Evolutionary conservation across 257 asterid species (phyloP).

Genomic region (Scutellaria galericulata): DNA sequence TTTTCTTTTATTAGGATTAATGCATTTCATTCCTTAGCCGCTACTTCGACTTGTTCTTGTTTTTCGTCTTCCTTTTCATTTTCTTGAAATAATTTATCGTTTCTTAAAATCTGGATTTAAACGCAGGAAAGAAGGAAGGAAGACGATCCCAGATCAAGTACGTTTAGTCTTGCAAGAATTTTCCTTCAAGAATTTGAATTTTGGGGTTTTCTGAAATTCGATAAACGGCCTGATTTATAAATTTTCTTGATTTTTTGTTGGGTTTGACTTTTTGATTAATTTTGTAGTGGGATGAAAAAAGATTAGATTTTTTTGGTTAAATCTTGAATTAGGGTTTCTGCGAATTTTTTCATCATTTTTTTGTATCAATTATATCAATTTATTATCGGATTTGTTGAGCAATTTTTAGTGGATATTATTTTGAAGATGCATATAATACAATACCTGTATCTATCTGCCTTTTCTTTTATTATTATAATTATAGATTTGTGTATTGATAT

Average conservation of each 20-base stretch:
- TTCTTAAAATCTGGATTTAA: conserved; percentile 32
- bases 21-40: conserved; percentile 48
- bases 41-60: conserved; percentile 38
- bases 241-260: conserved; percentile 29
- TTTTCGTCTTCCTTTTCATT: conserved; percentile 38
- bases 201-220: conserved; percentile 8
- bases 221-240: background rate
- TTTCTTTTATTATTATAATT: background rate
- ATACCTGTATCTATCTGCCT: background rate
- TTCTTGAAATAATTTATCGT: conserved; percentile 33
- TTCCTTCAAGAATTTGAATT: background rate
- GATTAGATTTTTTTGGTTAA: conserved; percentile 17
- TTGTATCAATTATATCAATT: background rate
- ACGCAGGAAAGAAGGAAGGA: conserved; percentile 30
- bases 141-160: conserved; percentile 61
- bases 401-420: background rate
- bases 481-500: conserved; percentile 6
- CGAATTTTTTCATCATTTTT: conserved; percentile 11
- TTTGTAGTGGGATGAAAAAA: conserved; percentile 23
- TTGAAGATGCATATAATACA: conserved; percentile 6
- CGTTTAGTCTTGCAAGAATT: conserved; percentile 33
- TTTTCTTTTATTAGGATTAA: conserved; percentile 32
- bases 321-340: conserved; percentile 27
- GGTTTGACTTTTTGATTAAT: conserved; percentile 38
- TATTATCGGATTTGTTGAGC: conserved; percentile 21